A percentile compares a stretch with the other conserved stretches of the same genome.
Conservation (phyloP, 2,329 filamentous ascomycete genomes). For the Clarireedia sp. region DNA sequence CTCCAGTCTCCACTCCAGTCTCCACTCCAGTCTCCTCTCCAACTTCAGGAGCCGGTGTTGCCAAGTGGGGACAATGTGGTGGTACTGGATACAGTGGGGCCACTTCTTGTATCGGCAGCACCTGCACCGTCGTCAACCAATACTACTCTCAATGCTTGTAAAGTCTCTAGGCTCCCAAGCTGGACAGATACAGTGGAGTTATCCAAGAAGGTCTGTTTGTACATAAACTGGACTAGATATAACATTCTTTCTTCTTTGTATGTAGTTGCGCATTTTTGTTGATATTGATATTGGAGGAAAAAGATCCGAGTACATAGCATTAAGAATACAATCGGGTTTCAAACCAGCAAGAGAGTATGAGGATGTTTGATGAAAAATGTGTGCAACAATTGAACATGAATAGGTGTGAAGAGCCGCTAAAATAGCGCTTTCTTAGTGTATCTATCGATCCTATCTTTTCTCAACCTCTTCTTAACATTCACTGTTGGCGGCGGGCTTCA, state of each 20-base stretch:
- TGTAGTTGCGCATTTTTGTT: background rate
- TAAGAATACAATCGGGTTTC: too few species aligned
- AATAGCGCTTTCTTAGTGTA: too few species aligned
- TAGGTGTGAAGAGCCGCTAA: too few species aligned
- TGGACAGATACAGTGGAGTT: background rate
- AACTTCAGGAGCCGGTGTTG: slow-evolving; percentile 2
- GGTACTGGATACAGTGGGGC: slow-evolving; percentile 16
- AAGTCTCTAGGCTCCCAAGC: background rate
- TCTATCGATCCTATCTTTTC: too few species aligned
- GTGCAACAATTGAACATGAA: too few species aligned
- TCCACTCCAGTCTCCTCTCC: background rate
- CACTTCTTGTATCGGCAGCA: slow-evolving; percentile 12
- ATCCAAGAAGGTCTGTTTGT: background rate
- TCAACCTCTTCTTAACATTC: too few species aligned
- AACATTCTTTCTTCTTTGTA: slow-evolving; percentile 6
- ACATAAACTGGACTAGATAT: slow-evolving; percentile 5
- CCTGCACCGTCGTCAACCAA: slow-evolving; percentile 16
- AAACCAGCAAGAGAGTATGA: too few species aligned
- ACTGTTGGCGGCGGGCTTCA: too few species aligned
- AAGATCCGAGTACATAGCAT: too few species aligned
- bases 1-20: background rate
- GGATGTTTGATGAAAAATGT: too few species aligned
- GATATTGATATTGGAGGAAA: too few species aligned
- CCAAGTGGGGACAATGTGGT: slow-evolving; percentile 19
- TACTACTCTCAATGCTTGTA: slow-evolving; percentile 19